Evolutionary conservation across 1,284 basidiomycete species (phyloP).

Genomic region (Puccinia horiana): DNA sequence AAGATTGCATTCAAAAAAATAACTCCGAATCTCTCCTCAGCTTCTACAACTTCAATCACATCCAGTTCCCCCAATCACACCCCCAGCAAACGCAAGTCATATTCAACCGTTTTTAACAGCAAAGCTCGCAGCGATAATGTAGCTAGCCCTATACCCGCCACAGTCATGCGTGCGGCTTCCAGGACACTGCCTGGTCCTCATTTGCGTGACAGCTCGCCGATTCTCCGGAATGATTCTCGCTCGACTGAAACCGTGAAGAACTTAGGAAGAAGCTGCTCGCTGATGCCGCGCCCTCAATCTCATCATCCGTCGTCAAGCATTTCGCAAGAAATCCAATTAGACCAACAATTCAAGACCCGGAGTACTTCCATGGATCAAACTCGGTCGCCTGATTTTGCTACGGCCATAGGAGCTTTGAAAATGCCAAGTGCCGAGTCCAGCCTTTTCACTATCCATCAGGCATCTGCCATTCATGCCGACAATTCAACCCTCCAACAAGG

Average conservation of each 20-base stretch:
- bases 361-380: conserved; percentile 42
- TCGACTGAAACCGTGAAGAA: conserved; percentile 20
- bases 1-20: conserved; percentile 48
- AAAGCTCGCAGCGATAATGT: not conserved
- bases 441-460: conserved; percentile 23
- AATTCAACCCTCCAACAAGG: not conserved
- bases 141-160: not conserved
- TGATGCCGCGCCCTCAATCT: conserved; percentile 25
- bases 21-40: conserved; percentile 23
- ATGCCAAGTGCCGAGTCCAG: conserved; percentile 7
- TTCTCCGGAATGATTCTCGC: not conserved
- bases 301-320: conserved; percentile 1
- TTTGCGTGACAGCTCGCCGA: conserved; percentile 13
- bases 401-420: not conserved
- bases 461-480: not conserved
- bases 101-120: conserved; percentile 18
- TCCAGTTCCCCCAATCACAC: not conserved
- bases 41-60: not conserved
- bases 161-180: conserved; percentile 44
- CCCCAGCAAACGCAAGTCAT: conserved; percentile 26
- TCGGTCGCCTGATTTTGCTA: not conserved
- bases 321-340: not conserved
- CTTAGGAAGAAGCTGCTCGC: not conserved
- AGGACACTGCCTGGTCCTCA: conserved; percentile 25
- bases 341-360: not conserved